Base-by-base conservation (phyloP, 2,329 filamentous ascomycete genomes). In the Orbilia javanica region DNA sequence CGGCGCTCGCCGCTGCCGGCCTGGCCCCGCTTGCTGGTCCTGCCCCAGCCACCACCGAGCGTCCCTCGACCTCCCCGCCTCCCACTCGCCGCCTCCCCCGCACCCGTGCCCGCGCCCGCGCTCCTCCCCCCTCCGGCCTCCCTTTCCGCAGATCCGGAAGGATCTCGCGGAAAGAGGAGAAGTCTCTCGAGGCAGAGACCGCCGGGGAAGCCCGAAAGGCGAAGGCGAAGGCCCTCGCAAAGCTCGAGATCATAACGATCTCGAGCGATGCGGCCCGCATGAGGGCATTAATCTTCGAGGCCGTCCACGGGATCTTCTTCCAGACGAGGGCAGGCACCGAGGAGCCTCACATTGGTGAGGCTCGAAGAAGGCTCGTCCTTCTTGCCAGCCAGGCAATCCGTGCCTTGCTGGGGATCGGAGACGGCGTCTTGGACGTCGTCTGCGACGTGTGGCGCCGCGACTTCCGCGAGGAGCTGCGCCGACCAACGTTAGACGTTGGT, bases 381-480 rank as follows among this genome's bases (percentile, higher is more conserved):
- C 10, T 22, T 0, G 22, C 65, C 15, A 55, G 64, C 20, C 25
- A 42, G 8, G 67, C 52, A 20, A 71, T 78, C 25, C 42, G 36
- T 7, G 63, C 53, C 1, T 22, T 78, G 7, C 63, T 67, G 31
- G 63, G 36, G 5, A 39, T 3, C 11, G 36, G 74, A 13, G 10
- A 31, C 3, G n/a, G 62, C 46, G 4, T 5, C 4, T 67, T 72
- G 15, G 29, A 31, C n/a, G 34, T 78, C 36, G 25, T 62, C 5
- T 55, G 67, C 36, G 52, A 63, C 8, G 31, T 42, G 18, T 78
- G 74, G 74, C 67, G 74, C 11, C 42, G 46, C 11, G 74, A 78
- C 34, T 78, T 78, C 46, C 63, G 36, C 20, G 67, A 72, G 15
- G 74, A 57, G 18, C 62, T 72, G 52, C 62, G 74, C 27, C 50